Conservation (phyloP, 208 protist species). For the Crithidia expoeki region DNA sequence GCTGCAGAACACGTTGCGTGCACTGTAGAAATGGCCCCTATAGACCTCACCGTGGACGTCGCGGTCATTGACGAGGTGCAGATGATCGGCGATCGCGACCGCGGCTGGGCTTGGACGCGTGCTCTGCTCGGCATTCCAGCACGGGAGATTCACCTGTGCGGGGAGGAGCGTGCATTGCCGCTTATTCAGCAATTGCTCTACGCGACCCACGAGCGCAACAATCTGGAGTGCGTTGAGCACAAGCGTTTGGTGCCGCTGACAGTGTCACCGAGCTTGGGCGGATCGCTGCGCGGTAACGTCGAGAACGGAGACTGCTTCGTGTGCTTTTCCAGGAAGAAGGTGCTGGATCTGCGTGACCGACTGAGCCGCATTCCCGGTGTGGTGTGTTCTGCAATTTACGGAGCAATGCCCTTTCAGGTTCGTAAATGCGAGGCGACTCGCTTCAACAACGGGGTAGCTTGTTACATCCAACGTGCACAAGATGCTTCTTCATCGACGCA, state of each 20-base stretch:
- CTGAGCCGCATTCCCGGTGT: slow-evolving; percentile 50
- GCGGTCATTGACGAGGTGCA: slow-evolving; percentile 96
- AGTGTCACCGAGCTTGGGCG: slow-evolving; percentile 41
- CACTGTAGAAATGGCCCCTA: slow-evolving; percentile 91
- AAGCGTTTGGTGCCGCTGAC: slow-evolving; percentile 78
- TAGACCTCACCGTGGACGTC: slow-evolving; percentile 82
- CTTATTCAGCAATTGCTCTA: slow-evolving; percentile 77
- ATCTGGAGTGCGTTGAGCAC: slow-evolving; percentile 74
- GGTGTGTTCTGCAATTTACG: slow-evolving; percentile 89
- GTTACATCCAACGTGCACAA: slow-evolving; percentile 1
- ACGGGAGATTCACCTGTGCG: slow-evolving; percentile 92
- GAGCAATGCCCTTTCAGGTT: slow-evolving; percentile 90
- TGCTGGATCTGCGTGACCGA: slow-evolving; percentile 64
- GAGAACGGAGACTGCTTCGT: slow-evolving; percentile 91
- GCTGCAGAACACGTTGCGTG: slow-evolving; percentile 86
- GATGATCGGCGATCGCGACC: slow-evolving; percentile 89
- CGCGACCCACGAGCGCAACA: slow-evolving; percentile 63
- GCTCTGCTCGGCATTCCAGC: slow-evolving; percentile 92
- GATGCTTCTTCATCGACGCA: not conserved
- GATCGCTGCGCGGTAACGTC: slow-evolving; percentile 36
- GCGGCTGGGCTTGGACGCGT: slow-evolving; percentile 96
- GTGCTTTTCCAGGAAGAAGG: slow-evolving; percentile 74
- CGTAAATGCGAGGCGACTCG: slow-evolving; percentile 74
- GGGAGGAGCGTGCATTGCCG: slow-evolving; percentile 72
- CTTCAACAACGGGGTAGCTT: slow-evolving; percentile 84